Evolutionary conservation across 176 grass and related monocot genomes (phyloP), one percentile per base, ranked within the genome.

Genomic region (Musa troglodytarum): DNA sequence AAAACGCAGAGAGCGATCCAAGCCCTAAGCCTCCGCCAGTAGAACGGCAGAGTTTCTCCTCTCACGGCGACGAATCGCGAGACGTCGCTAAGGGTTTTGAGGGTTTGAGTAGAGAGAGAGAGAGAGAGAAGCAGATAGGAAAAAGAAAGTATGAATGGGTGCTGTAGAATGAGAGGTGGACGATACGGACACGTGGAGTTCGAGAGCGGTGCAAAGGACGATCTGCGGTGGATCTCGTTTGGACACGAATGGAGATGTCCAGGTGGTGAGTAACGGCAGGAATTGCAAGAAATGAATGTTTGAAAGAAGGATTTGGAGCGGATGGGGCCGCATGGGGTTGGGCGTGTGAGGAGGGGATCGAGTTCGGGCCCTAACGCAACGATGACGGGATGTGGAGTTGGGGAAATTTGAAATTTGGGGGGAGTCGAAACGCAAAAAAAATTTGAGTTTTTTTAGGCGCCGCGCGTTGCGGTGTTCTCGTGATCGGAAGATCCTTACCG

Each of bases 381-480:
- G 67, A 69, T n/a, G 16, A 43, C 50, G 67, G 67, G 67, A 69
- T 69, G 67, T 7, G 67, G 67, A 69, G 67, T 43, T 29, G 34
- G 34, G 67, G 43, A 49, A 20, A 70, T 70, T 70, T 51, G 34
- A 70, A 70, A 70, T 16, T 8, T 43, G 34, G 34, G 26, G 8
- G 34, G 68, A 1, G 57, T 21, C 8, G 0, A n/a, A n/a, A 16
- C n/a, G 29, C n/a, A 5, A 58, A 58, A 22, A 22, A 22, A 22
- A 0, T 22, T 22, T 22, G 22, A 22, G 22, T 22, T 3, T 29
- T 29, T 3, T 4, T 2, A 29, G 29, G 29, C 29, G 29, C 29
- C 29, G 29, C 29, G 2, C 29, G 29, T 0, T 2, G 34, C 6
- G 34, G 34, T 4, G 34, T 43, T 6, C 4, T 43, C 34, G 34